Conservation (phyloP, 148 eudicot species). For the Polygonum aviculare region DNA sequence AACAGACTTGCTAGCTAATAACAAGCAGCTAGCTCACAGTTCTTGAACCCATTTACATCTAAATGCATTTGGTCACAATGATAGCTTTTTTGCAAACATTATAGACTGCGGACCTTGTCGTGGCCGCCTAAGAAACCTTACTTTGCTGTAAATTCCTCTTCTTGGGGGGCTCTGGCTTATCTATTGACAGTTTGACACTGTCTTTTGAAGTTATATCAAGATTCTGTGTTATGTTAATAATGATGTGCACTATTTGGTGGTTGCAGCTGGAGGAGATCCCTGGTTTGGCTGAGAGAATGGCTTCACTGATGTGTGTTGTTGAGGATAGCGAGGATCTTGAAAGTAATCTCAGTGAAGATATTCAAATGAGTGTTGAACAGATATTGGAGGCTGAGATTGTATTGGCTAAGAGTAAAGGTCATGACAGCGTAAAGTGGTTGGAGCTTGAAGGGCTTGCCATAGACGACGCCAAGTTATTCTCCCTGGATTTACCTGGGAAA, state of each 20-base stretch:
- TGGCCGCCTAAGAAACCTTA: not conserved
- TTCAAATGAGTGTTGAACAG: constrained; percentile 29
- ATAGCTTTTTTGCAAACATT: not conserved
- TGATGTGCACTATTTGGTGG: constrained; percentile 12
- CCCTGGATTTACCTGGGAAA: constrained; percentile 71
- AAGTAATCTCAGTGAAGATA: constrained; percentile 22
- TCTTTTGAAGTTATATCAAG: not conserved
- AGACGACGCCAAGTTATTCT: constrained; percentile 51
- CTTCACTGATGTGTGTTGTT: constrained; percentile 85
- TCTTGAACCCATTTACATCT: not conserved
- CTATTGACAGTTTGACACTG: not conserved
- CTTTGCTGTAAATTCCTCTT: not conserved
- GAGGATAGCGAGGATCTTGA: constrained; percentile 28
- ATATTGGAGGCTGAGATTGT: constrained; percentile 51
- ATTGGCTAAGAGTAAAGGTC: constrained; percentile 36
- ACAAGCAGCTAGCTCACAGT: not conserved
- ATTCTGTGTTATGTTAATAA: not conserved
- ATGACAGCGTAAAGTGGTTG: constrained; percentile 61
- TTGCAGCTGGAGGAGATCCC: constrained; percentile 91
- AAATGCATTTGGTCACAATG: not conserved
- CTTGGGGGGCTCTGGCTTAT: not conserved
- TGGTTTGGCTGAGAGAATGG: constrained; percentile 94
- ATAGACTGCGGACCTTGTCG: no score
- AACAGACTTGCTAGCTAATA: no score
- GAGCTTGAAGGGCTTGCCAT: constrained; percentile 84